phyloP scores from a whole-genome alignment of 495 filamentous ascomycete genomes.

The Penicillium herquei region DNA sequence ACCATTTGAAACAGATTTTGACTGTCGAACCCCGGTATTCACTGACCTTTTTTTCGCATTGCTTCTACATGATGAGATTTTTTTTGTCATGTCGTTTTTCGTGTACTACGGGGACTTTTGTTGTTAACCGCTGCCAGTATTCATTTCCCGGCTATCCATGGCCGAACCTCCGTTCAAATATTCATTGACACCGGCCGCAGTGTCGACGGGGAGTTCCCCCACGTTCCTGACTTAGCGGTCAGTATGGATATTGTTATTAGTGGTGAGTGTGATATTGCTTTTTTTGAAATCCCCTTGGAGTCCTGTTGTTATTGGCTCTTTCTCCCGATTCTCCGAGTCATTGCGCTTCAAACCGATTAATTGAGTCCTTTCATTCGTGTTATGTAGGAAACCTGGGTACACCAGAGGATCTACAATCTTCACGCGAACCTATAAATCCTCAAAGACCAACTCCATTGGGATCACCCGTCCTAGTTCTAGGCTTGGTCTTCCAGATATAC shows the following conservation, averaged over 20 bases:
- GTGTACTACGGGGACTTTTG: not conserved
- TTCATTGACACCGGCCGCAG: slow-evolving; percentile 23
- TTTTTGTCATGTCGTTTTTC: not conserved
- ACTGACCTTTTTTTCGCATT: not conserved
- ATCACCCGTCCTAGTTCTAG: slow-evolving; percentile 19
- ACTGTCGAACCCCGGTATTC: slow-evolving; percentile 20
- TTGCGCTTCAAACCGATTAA: not conserved
- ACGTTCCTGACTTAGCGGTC: slow-evolving; percentile 22
- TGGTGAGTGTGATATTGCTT: slow-evolving; percentile 9
- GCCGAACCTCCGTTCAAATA: slow-evolving; percentile 20
- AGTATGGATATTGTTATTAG: slow-evolving; percentile 26
- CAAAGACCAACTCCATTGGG: slow-evolving; percentile 17
- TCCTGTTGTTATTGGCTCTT: not conserved
- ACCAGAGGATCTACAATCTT: slow-evolving; percentile 21
- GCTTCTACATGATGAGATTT: no score
- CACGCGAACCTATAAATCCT: slow-evolving; percentile 22
- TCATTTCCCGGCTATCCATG: slow-evolving; percentile 21
- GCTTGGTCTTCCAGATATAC: slow-evolving; percentile 23
- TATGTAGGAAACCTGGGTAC: slow-evolving; percentile 19
- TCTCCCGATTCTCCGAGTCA: not conserved
- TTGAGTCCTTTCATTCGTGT: not conserved
- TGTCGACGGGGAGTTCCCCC: slow-evolving; percentile 18
- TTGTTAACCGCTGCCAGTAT: slow-evolving; percentile 15
- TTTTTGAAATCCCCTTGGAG: not conserved
- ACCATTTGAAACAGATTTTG: slow-evolving; percentile 20